Evolutionary conservation across 2,329 filamentous ascomycete species (phyloP).

Genomic region (Talaromyces sp.): DNA sequence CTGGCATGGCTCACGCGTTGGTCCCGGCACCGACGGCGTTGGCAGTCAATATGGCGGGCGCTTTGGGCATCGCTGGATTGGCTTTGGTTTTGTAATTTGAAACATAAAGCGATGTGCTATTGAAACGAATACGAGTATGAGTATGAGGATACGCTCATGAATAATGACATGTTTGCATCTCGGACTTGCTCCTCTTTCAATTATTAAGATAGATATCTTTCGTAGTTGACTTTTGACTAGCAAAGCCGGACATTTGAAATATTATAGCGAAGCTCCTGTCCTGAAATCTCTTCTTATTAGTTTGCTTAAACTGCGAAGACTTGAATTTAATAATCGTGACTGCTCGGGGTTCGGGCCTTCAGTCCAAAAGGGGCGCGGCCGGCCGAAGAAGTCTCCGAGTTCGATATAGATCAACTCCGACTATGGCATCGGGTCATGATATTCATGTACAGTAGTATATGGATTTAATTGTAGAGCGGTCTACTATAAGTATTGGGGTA

Average conservation of each 20-base stretch:
- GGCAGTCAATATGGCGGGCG: constrained; percentile 14
- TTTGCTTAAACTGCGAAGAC: neutral
- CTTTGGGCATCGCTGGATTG: constrained; percentile 9
- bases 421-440: neutral
- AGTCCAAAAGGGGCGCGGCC: neutral
- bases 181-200: neutral
- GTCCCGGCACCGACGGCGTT: constrained; percentile 8
- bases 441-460: neutral
- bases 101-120: neutral
- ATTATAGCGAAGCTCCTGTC: neutral
- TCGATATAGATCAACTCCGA: neutral
- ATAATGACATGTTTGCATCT: neutral
- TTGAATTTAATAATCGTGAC: neutral
- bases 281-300: neutral
- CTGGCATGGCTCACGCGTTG: constrained; percentile 5
- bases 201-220: neutral
- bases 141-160: neutral
- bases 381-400: neutral
- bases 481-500: neutral
- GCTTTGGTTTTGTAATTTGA: constrained; percentile 3
- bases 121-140: neutral
- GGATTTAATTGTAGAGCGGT: neutral
- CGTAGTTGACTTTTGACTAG: neutral
- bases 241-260: neutral
- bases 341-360: neutral